Evolutionary conservation across 1,139 yeast species (phyloP).

Genomic region (Nakaseomyces glabratus): DNA sequence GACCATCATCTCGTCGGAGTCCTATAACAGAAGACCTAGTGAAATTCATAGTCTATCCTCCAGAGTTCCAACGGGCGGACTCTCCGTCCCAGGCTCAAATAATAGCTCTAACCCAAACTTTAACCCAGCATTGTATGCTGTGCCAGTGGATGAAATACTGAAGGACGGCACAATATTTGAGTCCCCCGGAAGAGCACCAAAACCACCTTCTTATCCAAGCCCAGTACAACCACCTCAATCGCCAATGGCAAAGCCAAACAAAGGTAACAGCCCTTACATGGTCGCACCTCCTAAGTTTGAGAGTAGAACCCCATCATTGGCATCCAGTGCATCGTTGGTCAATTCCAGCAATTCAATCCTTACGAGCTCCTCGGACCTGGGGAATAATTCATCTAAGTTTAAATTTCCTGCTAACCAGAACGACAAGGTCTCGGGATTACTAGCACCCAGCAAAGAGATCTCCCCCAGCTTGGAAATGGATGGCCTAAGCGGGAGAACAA

Average conservation of each 20-base stretch:
- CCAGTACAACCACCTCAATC: slow-evolving; percentile 35
- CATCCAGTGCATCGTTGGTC: slow-evolving; percentile 1
- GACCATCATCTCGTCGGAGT: neutral
- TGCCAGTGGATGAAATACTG: slow-evolving; percentile 10
- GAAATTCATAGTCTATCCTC: neutral
- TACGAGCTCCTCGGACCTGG: slow-evolving; percentile 3
- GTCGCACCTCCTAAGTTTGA: slow-evolving; percentile 3
- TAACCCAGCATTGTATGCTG: slow-evolving; percentile 2
- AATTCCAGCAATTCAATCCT: slow-evolving; percentile 5
- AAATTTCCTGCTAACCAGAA: slow-evolving; percentile 3
- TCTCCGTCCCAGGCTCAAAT: no score
- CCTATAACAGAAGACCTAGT: slow-evolving; percentile 7
- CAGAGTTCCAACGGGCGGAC: neutral
- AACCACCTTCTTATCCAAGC: slow-evolving; percentile 44
- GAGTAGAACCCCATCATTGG: slow-evolving; percentile 3
- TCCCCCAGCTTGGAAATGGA: neutral
- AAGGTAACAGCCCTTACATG: slow-evolving; percentile 2
- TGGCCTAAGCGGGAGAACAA: neutral
- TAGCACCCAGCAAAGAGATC: neutral
- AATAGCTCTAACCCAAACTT: neutral
- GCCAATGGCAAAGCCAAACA: slow-evolving; percentile 10
- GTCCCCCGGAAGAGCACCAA: slow-evolving; percentile 58
- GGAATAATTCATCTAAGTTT: neutral
- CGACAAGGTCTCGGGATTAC: no score
- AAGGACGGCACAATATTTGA: slow-evolving; percentile 31